Conservation (phyloP, 83 land plant species). For the Thuja plicata region DNA sequence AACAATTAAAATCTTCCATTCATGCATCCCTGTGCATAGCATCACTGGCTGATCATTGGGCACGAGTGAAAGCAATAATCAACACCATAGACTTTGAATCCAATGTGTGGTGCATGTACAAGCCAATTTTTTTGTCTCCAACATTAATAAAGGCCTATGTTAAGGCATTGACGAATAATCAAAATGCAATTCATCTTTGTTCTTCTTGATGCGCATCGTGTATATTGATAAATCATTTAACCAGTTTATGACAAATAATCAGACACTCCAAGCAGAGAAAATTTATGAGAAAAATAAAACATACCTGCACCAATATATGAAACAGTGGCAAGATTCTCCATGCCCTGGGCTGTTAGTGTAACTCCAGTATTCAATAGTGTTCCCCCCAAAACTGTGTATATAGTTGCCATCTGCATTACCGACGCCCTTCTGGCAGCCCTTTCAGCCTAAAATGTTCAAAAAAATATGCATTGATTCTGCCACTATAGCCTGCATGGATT, state of each 20-base stretch:
- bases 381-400: constrained; percentile 71
- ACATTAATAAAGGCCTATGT: neutral
- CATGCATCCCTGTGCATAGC: neutral
- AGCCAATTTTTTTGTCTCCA: neutral
- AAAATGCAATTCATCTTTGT: neutral
- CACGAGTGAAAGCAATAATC: neutral
- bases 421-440: constrained; percentile 92
- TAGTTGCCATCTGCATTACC: constrained; percentile 84
- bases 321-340: constrained; percentile 58
- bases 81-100: neutral
- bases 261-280: neutral
- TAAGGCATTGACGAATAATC: neutral
- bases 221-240: neutral
- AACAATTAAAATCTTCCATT: neutral
- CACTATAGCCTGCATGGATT: neutral
- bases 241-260: neutral
- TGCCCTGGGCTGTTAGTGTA: constrained; percentile 72
- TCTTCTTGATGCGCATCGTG: neutral
- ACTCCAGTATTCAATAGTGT: constrained; percentile 80
- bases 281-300: constrained; percentile 14
- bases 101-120: neutral
- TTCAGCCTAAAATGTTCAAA: constrained; percentile 63
- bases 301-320: constrained; percentile 87
- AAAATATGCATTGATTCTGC: neutral
- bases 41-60: neutral